A percentile compares a stretch with the other conserved stretches of the same genome.
phyloP scores from a whole-genome alignment of 2,329 filamentous ascomycete genomes.

The Penicillium vulpinum region DNA sequence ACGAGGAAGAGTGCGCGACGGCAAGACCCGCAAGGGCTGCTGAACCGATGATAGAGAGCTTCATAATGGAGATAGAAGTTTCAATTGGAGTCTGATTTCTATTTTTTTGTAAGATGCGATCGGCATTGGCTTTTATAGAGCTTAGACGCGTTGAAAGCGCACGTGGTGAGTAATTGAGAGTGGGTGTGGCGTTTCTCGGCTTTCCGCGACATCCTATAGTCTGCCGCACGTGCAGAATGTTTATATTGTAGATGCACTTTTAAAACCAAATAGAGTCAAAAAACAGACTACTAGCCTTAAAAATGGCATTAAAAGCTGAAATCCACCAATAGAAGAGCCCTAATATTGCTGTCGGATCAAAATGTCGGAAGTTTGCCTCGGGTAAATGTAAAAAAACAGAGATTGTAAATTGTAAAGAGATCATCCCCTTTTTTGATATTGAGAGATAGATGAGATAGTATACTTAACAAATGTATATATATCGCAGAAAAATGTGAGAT shows the following conservation, averaged over 20 bases:
- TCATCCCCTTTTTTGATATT: slow-evolving; percentile 1
- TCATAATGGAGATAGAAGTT: slow-evolving; percentile 21
- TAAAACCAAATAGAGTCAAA: no score
- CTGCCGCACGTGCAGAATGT: neutral
- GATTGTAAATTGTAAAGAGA: neutral
- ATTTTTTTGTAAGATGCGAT: slow-evolving; percentile 6
- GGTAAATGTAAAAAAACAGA: neutral
- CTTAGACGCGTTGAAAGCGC: neutral
- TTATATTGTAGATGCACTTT: no score
- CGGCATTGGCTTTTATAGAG: slow-evolving; percentile 5
- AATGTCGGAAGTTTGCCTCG: neutral
- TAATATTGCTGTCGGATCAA: no score
- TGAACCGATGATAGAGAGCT: slow-evolving; percentile 71
- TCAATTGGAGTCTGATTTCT: neutral
- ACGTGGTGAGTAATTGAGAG: neutral
- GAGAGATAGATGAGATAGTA: slow-evolving; percentile 7
- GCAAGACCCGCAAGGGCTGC: slow-evolving; percentile 70
- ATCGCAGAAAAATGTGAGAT: slow-evolving; percentile 5
- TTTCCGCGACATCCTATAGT: neutral
- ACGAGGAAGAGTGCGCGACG: slow-evolving; percentile 55
- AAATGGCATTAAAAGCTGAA: no score
- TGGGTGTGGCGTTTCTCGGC: neutral
- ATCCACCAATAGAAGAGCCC: neutral
- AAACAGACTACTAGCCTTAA: no score
- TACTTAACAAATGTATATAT: slow-evolving; percentile 1